Evolutionary conservation across 257 asterid species (phyloP).

Genomic region (Parsonsia alboflavescens): DNA sequence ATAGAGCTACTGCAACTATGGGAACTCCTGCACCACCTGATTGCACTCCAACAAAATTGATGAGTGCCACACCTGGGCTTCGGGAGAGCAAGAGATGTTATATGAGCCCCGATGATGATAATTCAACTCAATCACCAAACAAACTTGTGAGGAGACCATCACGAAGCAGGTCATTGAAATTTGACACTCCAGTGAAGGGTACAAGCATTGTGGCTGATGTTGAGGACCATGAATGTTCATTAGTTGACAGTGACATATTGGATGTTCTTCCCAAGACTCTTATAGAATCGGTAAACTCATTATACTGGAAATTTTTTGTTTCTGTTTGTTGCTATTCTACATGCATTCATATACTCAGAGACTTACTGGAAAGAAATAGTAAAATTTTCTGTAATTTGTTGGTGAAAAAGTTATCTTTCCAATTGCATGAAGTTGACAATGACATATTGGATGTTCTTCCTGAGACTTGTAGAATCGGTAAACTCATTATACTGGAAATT

Average conservation of each 20-base stretch:
- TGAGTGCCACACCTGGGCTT: constrained; percentile 59
- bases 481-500: constrained; percentile 8
- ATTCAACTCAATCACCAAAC: constrained; percentile 33
- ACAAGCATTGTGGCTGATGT: constrained; percentile 25
- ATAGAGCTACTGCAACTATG: constrained; percentile 22
- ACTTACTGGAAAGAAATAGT: not conserved
- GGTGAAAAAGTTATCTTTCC: not conserved
- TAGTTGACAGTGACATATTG: constrained; percentile 31
- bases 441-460: constrained; percentile 56
- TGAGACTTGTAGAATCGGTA: constrained; percentile 61
- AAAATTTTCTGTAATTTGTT: not conserved
- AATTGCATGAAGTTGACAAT: constrained; percentile 18
- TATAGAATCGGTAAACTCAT: constrained; percentile 54
- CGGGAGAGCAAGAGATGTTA: constrained; percentile 56
- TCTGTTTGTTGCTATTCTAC: not conserved
- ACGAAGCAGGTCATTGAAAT: constrained; percentile 57
- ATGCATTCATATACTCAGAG: not conserved
- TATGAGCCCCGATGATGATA: constrained; percentile 68
- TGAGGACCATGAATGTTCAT: constrained; percentile 16
- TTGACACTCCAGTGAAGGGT: constrained; percentile 68
- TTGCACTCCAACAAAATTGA: constrained; percentile 55
- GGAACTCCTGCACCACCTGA: constrained; percentile 46
- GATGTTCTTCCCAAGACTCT: constrained; percentile 59
- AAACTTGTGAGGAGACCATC: constrained; percentile 65
- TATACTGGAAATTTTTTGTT: not conserved